Conservation (phyloP, 1,284 basidiomycete species). For the Apiotrichum brassicae region DNA sequence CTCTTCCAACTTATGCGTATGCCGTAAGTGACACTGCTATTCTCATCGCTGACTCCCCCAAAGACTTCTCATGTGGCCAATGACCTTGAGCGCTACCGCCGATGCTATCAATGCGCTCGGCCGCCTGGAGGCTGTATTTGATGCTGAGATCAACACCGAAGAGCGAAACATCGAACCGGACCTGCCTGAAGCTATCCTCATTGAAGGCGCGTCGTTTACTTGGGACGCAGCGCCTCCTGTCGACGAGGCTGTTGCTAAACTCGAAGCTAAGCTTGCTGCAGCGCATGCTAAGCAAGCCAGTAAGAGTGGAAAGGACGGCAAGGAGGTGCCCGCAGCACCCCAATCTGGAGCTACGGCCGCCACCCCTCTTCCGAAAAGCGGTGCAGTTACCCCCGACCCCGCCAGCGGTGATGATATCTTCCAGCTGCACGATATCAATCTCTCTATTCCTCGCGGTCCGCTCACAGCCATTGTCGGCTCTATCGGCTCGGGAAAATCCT, state of each 20-base stretch:
- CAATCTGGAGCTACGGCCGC: conserved; percentile 1
- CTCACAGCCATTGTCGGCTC: conserved; percentile 72
- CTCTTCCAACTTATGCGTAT: conserved; percentile 58
- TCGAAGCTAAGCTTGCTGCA: not conserved
- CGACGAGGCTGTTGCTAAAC: conserved; percentile 44
- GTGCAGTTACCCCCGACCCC: conserved; percentile 16
- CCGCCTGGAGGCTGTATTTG: conserved; percentile 64
- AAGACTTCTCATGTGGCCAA: conserved; percentile 52
- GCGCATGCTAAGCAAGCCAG: conserved; percentile 31
- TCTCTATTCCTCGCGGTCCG: conserved; percentile 63
- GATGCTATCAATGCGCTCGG: conserved; percentile 71
- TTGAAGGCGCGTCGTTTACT: conserved; percentile 64
- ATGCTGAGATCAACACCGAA: conserved; percentile 66
- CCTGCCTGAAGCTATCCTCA: conserved; percentile 58
- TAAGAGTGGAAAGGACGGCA: conserved; percentile 21
- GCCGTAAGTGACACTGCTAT: conserved; percentile 16
- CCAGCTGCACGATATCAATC: conserved; percentile 56
- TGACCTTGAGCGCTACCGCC: conserved; percentile 66
- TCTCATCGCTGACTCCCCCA: not conserved
- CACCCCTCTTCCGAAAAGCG: conserved; percentile 13
- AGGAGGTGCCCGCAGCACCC: not conserved
- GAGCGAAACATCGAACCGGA: conserved; percentile 48
- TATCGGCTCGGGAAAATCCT: conserved; percentile 63
- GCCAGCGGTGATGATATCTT: conserved; percentile 56
- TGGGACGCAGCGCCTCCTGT: conserved; percentile 69